These are phyloP conservation scores for Hanseniaspora hatyaiensis DNA, from an alignment of 805 yeast species.

Conservation along the genomic window DNA sequence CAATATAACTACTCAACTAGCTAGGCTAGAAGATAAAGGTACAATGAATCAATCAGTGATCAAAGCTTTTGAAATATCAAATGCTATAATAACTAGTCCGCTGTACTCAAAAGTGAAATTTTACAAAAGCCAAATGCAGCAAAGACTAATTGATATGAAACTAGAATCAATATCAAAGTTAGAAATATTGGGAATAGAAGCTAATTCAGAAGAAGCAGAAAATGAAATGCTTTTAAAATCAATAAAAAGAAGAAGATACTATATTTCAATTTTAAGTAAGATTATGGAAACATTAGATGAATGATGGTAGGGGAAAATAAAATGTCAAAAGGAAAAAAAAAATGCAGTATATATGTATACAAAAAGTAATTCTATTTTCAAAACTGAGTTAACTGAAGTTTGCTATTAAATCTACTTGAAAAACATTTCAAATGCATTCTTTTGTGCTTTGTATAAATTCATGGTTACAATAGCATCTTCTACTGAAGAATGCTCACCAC, in stretches of 20 bases:
- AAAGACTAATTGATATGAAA: conserved; percentile 23
- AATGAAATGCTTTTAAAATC: not conserved
- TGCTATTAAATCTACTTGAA: too few relatives aligned
- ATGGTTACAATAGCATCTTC: conserved; percentile 86
- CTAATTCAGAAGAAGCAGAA: not conserved
- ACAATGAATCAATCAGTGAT: conserved; percentile 28
- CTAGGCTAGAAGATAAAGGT: conserved; percentile 26
- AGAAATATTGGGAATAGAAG: not conserved
- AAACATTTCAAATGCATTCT: conserved; percentile 45
- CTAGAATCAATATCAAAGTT: conserved; percentile 14
- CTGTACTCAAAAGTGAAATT: conserved; percentile 25
- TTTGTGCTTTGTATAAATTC: conserved; percentile 57
- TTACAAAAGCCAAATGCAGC: conserved; percentile 20
- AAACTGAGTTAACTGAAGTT: too few relatives aligned
- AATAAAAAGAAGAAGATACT: conserved; percentile 7
- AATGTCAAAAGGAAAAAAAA: not conserved
- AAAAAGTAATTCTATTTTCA: too few relatives aligned
- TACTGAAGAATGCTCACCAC: conserved; percentile 70
- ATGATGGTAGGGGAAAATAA: too few relatives aligned
- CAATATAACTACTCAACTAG: conserved; percentile 21
- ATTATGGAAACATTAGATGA: not conserved
- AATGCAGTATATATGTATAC: not conserved
- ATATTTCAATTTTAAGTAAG: conserved; percentile 1
- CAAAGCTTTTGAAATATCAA: conserved; percentile 28
- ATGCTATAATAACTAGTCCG: conserved; percentile 25